Conservation (phyloP, 768 basidiomycete species). For the Lactarius deliciosus region DNA sequence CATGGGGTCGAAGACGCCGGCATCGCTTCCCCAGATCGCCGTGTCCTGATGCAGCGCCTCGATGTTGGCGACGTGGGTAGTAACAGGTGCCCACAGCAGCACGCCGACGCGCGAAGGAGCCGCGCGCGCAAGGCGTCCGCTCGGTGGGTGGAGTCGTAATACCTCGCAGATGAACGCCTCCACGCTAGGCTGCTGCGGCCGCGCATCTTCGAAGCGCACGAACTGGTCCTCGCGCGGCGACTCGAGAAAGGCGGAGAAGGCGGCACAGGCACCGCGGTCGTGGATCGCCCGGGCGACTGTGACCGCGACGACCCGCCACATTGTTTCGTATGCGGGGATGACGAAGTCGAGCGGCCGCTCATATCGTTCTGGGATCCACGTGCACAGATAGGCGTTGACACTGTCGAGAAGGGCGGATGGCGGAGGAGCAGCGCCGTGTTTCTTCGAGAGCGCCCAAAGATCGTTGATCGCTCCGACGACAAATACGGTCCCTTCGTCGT, state of each 20-base stretch:
- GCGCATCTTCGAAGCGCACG: slow-evolving; percentile 19
- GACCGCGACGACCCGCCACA: slow-evolving; percentile 60
- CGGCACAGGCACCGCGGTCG: slow-evolving; percentile 32
- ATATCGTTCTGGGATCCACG: slow-evolving; percentile 41
- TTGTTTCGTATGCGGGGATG: slow-evolving; percentile 59
- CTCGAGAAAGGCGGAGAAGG: slow-evolving; percentile 41
- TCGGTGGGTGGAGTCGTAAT: slow-evolving; percentile 53
- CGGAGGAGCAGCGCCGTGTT: slow-evolving; percentile 31
- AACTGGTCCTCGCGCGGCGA: slow-evolving; percentile 38
- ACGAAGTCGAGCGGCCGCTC: slow-evolving; percentile 50
- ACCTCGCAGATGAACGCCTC: slow-evolving; percentile 44
- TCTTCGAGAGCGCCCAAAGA: slow-evolving; percentile 50
- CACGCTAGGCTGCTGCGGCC: slow-evolving; percentile 34
- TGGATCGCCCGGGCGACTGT: slow-evolving; percentile 41
- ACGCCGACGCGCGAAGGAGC: slow-evolving; percentile 6
- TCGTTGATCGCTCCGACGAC: slow-evolving; percentile 46
- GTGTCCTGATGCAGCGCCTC: slow-evolving; percentile 31
- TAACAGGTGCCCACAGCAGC: slow-evolving; percentile 10
- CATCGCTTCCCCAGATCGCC: slow-evolving; percentile 41
- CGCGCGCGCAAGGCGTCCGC: slow-evolving; percentile 44
- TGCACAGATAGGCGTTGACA: slow-evolving; percentile 41
- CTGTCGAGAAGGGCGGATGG: slow-evolving; percentile 35
- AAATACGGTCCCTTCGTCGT: slow-evolving; percentile 1
- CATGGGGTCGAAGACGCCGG: slow-evolving; percentile 45
- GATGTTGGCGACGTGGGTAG: slow-evolving; percentile 33